These are phyloP conservation scores for Immersiporthe knoxdaviesiana DNA, from an alignment of 2,329 filamentous ascomycete genomes.

Conservation along the genomic window DNA sequence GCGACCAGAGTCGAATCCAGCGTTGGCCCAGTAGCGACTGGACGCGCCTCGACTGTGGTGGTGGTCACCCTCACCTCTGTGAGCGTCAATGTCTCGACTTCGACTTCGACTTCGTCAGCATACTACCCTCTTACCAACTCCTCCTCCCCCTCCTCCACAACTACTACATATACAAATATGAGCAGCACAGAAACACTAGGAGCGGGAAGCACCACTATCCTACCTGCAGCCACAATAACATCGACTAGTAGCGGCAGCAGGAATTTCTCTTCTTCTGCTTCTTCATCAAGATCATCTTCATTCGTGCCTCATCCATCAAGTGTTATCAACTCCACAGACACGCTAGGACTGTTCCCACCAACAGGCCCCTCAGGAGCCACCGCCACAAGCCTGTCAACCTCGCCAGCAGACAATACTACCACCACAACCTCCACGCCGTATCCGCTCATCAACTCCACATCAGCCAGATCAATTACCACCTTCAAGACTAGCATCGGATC, in stretches of 20 bases:
- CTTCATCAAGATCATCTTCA: background rate
- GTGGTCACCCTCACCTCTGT: no score
- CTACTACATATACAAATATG: background rate
- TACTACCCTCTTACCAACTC: background rate
- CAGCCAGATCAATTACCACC: background rate
- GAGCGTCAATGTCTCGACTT: background rate
- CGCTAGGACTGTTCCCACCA: background rate
- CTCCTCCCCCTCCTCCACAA: background rate
- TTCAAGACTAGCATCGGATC: background rate
- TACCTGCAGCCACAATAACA: background rate
- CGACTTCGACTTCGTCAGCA: background rate
- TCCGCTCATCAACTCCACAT: constrained; percentile 2
- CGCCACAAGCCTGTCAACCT: background rate
- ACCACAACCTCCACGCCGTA: background rate
- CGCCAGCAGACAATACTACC: background rate
- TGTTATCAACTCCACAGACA: background rate
- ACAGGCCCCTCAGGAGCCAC: background rate
- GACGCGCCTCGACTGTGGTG: background rate
- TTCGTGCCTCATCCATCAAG: background rate
- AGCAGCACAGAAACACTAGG: no score
- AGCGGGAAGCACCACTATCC: background rate
- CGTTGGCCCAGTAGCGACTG: background rate
- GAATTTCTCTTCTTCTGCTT: no score
- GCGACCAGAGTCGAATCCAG: background rate
- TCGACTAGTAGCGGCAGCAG: background rate